Conservation (phyloP, 768 basidiomycete species). For the Mycena crocata region DNA sequence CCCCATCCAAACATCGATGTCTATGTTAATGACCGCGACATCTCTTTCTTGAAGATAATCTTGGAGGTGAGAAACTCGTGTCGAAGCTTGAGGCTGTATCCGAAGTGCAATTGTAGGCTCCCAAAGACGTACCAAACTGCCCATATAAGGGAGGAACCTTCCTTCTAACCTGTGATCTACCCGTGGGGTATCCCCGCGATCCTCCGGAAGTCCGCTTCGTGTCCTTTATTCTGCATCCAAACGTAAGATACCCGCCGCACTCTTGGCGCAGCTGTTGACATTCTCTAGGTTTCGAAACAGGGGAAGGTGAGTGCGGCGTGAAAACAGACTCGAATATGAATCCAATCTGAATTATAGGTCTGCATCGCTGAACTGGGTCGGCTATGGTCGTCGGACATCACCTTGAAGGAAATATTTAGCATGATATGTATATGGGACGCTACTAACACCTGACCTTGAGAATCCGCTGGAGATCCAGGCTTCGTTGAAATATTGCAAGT, state of each 20-base stretch:
- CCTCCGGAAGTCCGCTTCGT: conserved; percentile 44
- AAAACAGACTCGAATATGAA: neutral
- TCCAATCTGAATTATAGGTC: conserved; percentile 21
- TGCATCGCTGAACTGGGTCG: conserved; percentile 45
- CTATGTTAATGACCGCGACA: conserved; percentile 40
- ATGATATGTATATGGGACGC: conserved; percentile 39
- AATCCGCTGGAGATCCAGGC: conserved; percentile 46
- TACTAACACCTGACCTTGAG: conserved; percentile 43
- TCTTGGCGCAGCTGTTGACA: neutral
- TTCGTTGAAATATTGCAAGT: conserved; percentile 43
- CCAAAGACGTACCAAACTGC: conserved; percentile 38
- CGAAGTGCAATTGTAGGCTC: conserved; percentile 32
- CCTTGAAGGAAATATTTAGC: conserved; percentile 39
- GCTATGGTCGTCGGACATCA: conserved; percentile 45
- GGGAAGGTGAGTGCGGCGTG: conserved; percentile 34
- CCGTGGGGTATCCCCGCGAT: conserved; percentile 41
- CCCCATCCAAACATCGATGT: conserved; percentile 42
- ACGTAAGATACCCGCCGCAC: conserved; percentile 30
- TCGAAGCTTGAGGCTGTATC: neutral
- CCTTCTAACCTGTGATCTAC: conserved; percentile 42
- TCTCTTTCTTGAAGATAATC: conserved; percentile 43
- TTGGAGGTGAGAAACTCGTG: conserved; percentile 33
- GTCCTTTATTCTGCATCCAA: conserved; percentile 44
- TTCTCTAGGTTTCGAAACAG: conserved; percentile 43
- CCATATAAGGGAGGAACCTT: conserved; percentile 42